Base-by-base conservation (phyloP, 2,329 filamentous ascomycete species). In the Elsinoe batatas region DNA sequence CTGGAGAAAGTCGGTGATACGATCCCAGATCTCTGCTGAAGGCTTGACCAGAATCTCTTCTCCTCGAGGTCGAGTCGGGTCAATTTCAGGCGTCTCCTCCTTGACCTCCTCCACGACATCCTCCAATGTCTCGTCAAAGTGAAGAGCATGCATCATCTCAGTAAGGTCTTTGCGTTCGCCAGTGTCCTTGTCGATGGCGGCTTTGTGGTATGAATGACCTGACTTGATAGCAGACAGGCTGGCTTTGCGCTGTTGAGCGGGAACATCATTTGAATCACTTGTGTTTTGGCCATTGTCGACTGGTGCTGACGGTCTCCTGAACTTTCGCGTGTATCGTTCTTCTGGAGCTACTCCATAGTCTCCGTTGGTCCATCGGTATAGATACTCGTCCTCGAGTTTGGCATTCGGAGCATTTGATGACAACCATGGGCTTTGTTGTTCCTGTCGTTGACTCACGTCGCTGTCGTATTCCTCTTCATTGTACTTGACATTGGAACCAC, bases 31-130 rank as follows among this genome's bases (percentile, higher is more conserved):
- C 3, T 66, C 63, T 1, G 67, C 59, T 3, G 77, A 65, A 12
- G 81, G 63, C 40, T 69, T 74, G 1, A 71, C 71, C 33, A 81
- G 69, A 13, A 73, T 63, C 5, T 61, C 61, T 54, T 79, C 75
- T 46, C 55, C 53, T 53, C 56, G 40, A 56, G 26, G 18, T 22
- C 58, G 43, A 33, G 58, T 55, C 35, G 51, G 36, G 37, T 58
- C 57, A 12, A 58, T 58, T 26, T 56, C 58, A 26, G 61, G 43
- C 12, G 33, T 15, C 13, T 56, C 18, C 7, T 50, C 43, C 38
- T 49, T 38, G 37, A 51, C 57, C 57, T 64, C 54, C 18, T 68
- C 67, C 3, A 64, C 60, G 7, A 68, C 58, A 1, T 66, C 65
- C 56, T 71, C 69, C 47, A 67, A 67, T 7, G 64, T 68, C 53